Percentiles rank a stretch among this genome's conserved stretches.
Evolutionary conservation across 2,329 filamentous ascomycete species (phyloP).

Genomic region (Alternaria triticimaculans): DNA sequence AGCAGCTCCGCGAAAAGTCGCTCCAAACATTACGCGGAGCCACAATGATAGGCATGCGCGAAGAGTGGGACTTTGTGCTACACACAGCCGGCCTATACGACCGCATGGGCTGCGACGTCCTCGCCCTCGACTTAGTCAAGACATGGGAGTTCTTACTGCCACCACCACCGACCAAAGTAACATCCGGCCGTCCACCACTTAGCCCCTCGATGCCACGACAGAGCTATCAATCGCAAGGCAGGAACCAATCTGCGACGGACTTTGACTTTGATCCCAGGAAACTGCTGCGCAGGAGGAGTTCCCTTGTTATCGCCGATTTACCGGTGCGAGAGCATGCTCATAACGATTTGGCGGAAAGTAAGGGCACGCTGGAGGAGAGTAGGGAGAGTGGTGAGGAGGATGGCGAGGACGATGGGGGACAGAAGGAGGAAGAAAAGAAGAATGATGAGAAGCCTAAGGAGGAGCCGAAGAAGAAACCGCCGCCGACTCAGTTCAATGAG

Average conservation of each 20-base stretch:
- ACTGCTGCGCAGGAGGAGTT: conserved; percentile 73
- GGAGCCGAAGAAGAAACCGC: conserved; percentile 57
- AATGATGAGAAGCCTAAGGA: conserved; percentile 47
- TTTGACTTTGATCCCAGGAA: conserved; percentile 66
- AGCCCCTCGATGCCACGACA: conserved; percentile 36
- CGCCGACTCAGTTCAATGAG: conserved; percentile 84
- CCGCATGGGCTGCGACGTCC: conserved; percentile 90
- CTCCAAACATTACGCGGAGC: conserved; percentile 86
- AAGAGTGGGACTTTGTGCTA: conserved; percentile 88
- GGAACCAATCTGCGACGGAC: conserved; percentile 30
- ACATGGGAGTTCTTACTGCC: conserved; percentile 79
- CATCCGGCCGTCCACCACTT: conserved; percentile 27
- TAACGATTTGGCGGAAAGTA: conserved; percentile 23
- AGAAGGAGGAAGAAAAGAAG: conserved; percentile 40
- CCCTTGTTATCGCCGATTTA: conserved; percentile 79
- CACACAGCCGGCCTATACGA: conserved; percentile 85
- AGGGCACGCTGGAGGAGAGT: conserved; percentile 29
- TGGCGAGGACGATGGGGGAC: conserved; percentile 50
- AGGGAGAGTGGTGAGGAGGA: conserved; percentile 34
- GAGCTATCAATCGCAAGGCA: conserved; percentile 26
- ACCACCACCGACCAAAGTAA: conserved; percentile 29
- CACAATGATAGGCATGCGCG: conserved; percentile 75
- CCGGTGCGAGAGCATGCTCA: conserved; percentile 49
- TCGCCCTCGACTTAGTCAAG: conserved; percentile 83
- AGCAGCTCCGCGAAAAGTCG: conserved; percentile 80